phyloP scores from a whole-genome alignment of 306 rosid genomes.

The Pterocarpus macrocarpus region DNA sequence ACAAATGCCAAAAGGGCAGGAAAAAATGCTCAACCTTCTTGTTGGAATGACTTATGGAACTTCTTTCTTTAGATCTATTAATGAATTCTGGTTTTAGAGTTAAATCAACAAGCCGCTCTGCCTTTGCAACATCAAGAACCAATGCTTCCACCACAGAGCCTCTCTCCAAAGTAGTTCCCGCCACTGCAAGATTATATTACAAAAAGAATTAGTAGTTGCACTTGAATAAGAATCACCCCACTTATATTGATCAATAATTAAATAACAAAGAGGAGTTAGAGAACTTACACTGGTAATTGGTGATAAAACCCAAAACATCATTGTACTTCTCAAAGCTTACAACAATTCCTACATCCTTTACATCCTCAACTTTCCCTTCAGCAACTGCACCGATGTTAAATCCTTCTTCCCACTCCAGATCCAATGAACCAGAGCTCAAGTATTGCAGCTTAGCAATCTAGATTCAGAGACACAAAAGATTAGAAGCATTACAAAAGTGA shows the following conservation, averaged over 20 bases:
- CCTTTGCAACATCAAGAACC: conserved; percentile 88
- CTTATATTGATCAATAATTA: neutral
- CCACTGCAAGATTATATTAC: conserved; percentile 56
- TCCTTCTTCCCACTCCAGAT: conserved; percentile 71
- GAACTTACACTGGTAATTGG: conserved; percentile 78
- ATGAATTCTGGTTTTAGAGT: conserved; percentile 75
- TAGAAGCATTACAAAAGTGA: conserved; percentile 36
- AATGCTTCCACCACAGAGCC: conserved; percentile 77
- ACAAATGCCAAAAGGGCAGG: conserved; percentile 12
- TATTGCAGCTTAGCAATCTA: conserved; percentile 77
- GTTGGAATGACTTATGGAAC: conserved; percentile 54
- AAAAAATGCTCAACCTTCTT: conserved; percentile 70
- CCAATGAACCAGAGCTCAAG: conserved; percentile 55
- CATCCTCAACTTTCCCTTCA: conserved; percentile 79
- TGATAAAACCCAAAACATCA: conserved; percentile 83
- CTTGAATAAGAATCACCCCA: conserved; percentile 29
- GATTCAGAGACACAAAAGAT: conserved; percentile 37
- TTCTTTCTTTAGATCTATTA: conserved; percentile 54
- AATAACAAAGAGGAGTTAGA: conserved; percentile 2
- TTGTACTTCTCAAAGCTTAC: conserved; percentile 75
- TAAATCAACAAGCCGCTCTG: conserved; percentile 81
- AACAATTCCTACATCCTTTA: conserved; percentile 77
- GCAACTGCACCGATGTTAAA: conserved; percentile 67
- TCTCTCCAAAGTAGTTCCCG: conserved; percentile 62
- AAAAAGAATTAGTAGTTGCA: conserved; percentile 32